phyloP scores from a whole-genome alignment of 768 basidiomycete genomes.

The Phaeolepiota aurea region DNA sequence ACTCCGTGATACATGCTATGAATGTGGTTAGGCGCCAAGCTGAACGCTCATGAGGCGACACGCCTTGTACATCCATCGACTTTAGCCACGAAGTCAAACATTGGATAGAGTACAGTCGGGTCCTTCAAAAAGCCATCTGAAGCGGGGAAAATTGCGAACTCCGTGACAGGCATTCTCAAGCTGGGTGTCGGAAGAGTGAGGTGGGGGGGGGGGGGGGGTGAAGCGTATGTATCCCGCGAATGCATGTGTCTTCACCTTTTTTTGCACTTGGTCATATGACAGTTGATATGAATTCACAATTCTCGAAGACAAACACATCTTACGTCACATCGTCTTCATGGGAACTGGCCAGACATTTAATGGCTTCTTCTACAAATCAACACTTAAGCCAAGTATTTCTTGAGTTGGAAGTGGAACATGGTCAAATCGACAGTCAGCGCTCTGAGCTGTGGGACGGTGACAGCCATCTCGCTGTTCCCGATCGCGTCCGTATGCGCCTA shows the following conservation, averaged over 20 bases:
- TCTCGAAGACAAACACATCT: too few relatives aligned
- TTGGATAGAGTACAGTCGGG: slow-evolving; percentile 5
- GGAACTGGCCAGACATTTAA: too few relatives aligned
- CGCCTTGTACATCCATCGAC: slow-evolving; percentile 11
- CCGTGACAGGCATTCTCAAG: slow-evolving; percentile 14
- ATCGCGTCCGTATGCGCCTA: background rate
- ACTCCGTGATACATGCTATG: slow-evolving; percentile 20
- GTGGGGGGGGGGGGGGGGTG: too few relatives aligned
- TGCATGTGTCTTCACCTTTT: too few relatives aligned
- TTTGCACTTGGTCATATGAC: too few relatives aligned
- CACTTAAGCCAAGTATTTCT: background rate
- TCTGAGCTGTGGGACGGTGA: background rate
- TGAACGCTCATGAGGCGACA: too few relatives aligned
- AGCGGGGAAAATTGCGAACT: slow-evolving; percentile 11
- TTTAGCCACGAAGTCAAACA: slow-evolving; percentile 8
- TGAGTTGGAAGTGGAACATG: background rate
- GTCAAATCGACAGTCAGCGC: background rate
- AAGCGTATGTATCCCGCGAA: too few relatives aligned
- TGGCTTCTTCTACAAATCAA: too few relatives aligned
- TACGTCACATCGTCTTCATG: too few relatives aligned
- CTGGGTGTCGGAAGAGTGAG: too few relatives aligned
- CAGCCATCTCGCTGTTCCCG: background rate
- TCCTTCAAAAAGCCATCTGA: slow-evolving; percentile 10
- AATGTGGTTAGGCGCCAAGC: too few relatives aligned
- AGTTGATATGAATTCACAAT: too few relatives aligned